Base-by-base conservation (phyloP, 1,284 basidiomycete species). In the Tylopilus orsonianus region DNA sequence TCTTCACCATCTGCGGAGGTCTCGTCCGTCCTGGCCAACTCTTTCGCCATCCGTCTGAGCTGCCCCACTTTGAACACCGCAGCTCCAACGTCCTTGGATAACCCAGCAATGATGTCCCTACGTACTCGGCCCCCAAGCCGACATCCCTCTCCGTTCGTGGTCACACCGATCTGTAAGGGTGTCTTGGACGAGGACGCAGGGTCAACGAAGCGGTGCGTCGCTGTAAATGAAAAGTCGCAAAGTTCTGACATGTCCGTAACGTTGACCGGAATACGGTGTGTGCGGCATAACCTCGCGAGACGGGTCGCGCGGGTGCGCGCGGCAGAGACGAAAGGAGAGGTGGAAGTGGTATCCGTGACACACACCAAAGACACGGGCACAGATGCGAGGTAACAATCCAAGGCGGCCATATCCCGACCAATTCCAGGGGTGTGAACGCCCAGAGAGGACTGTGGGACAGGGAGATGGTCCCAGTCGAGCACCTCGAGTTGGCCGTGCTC, bases 81-180 rank as follows among this genome's bases (percentile, higher is more conserved):
- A 2, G 71, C 71, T 1, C 93, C 95, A 0, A 90, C 78, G 14
- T 88, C 83, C 46, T 75, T 77, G 0, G 93, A 85, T 3, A 99
- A 71, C 29, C 78, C 77, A 0, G 85, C 74, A 3, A 96, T 84
- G 41, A 97, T 83, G 34, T 97, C 93, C 22, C 96, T 74, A 36
- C 84, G 81, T 32, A 99, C 73, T 9, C 95, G 77, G 2, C 85
- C 81, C 0, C 88, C 89, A 3, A 99, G 74, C 12, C 96, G 75
- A 62, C 96, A 98, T 1, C 95, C 96, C 51, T 88, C 81, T 0
- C 93, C 93, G 58, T 97, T 97, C 2, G 95, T 95, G 1, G 93
- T 92, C 1, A 98, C 80, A 0, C 89, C 91, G 10, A 99, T 71
- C 62, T 97, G 93, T 0, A 97, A 73, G 2, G 87, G 72, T 0